Conservation (phyloP, 768 basidiomycete genomes). For the Lactarius hatsudake region DNA sequence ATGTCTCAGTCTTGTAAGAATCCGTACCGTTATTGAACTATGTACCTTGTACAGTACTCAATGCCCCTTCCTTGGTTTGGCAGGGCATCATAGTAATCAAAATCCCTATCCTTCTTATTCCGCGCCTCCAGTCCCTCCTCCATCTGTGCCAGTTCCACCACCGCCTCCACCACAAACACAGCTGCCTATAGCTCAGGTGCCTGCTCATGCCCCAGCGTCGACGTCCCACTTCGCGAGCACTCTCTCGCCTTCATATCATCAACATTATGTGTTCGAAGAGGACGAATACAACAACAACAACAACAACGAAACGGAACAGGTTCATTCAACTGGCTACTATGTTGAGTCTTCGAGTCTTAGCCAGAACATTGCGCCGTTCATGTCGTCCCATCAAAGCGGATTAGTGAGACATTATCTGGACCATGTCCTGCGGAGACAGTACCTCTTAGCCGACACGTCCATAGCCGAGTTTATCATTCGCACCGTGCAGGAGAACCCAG, state of each 20-base stretch:
- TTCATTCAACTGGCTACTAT: constrained; percentile 18
- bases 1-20: constrained; percentile 59
- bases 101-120: constrained; percentile 28
- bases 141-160: not conserved
- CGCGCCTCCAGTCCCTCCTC: constrained; percentile 15
- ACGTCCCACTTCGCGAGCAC: constrained; percentile 17
- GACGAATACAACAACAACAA: constrained; percentile 15
- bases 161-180: not conserved
- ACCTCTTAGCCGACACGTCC: constrained; percentile 57
- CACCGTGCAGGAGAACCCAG: constrained; percentile 44
- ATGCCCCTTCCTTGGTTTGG: constrained; percentile 47
- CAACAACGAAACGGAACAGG: constrained; percentile 19
- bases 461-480: constrained; percentile 48
- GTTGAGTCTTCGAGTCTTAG: constrained; percentile 26
- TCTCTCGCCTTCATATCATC: constrained; percentile 24
- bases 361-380: constrained; percentile 26
- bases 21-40: constrained; percentile 65
- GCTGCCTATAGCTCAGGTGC: constrained; percentile 1
- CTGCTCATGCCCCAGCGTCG: not conserved
- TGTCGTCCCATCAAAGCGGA: constrained; percentile 30
- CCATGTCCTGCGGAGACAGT: constrained; percentile 65
- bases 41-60: constrained; percentile 69
- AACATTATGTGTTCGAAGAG: constrained; percentile 26
- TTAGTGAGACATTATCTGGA: constrained; percentile 51
- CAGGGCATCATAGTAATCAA: constrained; percentile 41